Percentiles rank a stretch among this genome's conserved stretches.
phyloP scores from a whole-genome alignment of 257 asterid species.

The Lithospermum erythrorhizon region DNA sequence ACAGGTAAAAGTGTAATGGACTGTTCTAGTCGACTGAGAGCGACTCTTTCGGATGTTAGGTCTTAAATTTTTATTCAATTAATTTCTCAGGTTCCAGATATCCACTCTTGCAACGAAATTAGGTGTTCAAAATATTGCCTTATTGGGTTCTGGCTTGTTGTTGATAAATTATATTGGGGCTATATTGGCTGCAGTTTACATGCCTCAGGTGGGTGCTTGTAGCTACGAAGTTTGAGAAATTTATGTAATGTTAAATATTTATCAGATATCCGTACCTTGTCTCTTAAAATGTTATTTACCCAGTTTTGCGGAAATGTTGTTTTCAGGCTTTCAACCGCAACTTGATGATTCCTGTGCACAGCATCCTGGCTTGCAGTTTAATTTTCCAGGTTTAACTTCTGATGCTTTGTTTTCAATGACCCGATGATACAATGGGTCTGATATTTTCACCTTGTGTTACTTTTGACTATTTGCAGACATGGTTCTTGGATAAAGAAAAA shows the following conservation, averaged over 20 bases:
- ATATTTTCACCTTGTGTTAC: neutral
- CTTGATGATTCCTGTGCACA: constrained; percentile 79
- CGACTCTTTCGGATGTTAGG: constrained; percentile 9
- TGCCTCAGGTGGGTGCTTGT: constrained; percentile 62
- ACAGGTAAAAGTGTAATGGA: too few relatives aligned
- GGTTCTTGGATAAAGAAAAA: constrained; percentile 71
- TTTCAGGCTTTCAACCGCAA: constrained; percentile 71
- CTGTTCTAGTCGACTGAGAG: neutral
- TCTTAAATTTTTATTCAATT: constrained; percentile 2
- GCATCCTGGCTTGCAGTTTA: constrained; percentile 55
- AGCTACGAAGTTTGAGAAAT: neutral
- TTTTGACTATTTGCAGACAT: constrained; percentile 38
- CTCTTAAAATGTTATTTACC: constrained; percentile 1
- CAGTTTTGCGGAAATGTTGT: constrained; percentile 12
- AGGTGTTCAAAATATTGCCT: constrained; percentile 88
- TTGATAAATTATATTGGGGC: constrained; percentile 76
- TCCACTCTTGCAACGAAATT: constrained; percentile 92
- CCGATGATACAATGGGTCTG: neutral
- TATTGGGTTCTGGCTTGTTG: constrained; percentile 80
- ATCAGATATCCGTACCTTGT: neutral
- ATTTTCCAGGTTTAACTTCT: constrained; percentile 53
- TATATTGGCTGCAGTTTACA: constrained; percentile 60
- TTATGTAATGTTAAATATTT: neutral
- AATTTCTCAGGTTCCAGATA: constrained; percentile 70
- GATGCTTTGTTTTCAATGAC: neutral